These are phyloP conservation scores for Pichia gijzeniarum DNA, from an alignment of 805 yeast species.

Conservation along the genomic window DNA sequence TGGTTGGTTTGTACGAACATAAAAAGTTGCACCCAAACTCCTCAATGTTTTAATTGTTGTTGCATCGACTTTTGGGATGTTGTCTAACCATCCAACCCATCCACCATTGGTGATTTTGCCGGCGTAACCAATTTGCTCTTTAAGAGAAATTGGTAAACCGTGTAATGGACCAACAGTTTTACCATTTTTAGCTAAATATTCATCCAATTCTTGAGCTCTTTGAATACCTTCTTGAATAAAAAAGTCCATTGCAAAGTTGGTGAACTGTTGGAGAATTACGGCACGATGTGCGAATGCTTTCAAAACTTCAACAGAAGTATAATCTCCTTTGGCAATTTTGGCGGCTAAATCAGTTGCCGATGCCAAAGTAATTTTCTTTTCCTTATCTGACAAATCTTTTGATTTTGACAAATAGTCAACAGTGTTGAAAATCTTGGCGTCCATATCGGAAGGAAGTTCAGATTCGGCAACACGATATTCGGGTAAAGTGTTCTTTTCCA, in stretches of 20 bases:
- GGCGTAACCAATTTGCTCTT: constrained; percentile 54
- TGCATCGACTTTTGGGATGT: constrained; percentile 42
- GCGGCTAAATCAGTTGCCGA: constrained; percentile 37
- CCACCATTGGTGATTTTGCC: constrained; percentile 55
- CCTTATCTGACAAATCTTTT: constrained; percentile 29
- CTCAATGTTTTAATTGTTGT: constrained; percentile 41
- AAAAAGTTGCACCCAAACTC: constrained; percentile 54
- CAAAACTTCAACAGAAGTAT: constrained; percentile 46
- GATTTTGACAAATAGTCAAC: constrained; percentile 31
- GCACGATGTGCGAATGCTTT: constrained; percentile 64
- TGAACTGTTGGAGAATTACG: constrained; percentile 55
- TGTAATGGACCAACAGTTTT: constrained; percentile 59
- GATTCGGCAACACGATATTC: constrained; percentile 28
- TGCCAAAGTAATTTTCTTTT: constrained; percentile 38
- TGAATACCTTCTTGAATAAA: constrained; percentile 57
- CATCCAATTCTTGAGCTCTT: constrained; percentile 53
- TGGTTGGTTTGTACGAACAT: constrained; percentile 62
- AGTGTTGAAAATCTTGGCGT: constrained; percentile 31
- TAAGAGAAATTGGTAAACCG: constrained; percentile 62
- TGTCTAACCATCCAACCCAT: constrained; percentile 46
- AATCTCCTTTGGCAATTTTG: constrained; percentile 40
- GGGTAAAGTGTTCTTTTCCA: constrained; percentile 20
- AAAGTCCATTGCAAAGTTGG: constrained; percentile 46
- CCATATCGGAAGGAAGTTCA: constrained; percentile 32
- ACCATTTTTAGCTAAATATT: constrained; percentile 41